Base-by-base conservation (phyloP, 495 filamentous ascomycete species). In the Penicillium turbatum region DNA sequence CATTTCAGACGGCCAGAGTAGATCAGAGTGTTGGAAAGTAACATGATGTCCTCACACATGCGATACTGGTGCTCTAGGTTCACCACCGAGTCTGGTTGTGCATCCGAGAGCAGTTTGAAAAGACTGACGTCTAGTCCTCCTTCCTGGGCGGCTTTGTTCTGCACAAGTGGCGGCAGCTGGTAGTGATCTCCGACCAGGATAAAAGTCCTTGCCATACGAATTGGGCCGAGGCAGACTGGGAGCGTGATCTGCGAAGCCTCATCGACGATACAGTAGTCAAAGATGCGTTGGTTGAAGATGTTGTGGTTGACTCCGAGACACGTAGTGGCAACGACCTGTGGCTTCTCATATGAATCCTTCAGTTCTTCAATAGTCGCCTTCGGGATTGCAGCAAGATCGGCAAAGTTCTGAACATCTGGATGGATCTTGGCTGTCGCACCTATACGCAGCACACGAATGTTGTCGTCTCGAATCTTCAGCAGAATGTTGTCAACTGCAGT, bases 241-340 rank as follows among this genome's bases (percentile, higher is more conserved):
- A 98, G 77, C 3, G 93, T 98, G 70, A 97, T 96, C 64, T 98
- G 93, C 7, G 91, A 96, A 0, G 93, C 93, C 69, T 98, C 93
- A 61, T 98, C 93, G 2, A 98, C 90, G 56, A 98, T 96, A 60
- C 93, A 98, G 66, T 96, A 96, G 71, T 98, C 93, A 55, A 98
- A 98, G 7, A 85, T 84, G 8, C 93, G 87, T 55, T 91, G 86
- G 52, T 79, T 86, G 74, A 98, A 97, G 36, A 98, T 74, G 15
- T 82, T 79, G 65, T 97, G 92, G 66, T 85, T 90, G 62, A 97
- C 86, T 2, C 90, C 90, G 15, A 98, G 78, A 60, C 93, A 97
- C 0, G 93, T 98, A 5, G 93, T 96, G 15, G 93, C 93, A 8
- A 98, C 93, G 35, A 98, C 81, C 9, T 87, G 88, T 3, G 86